Conservation (phyloP, 1,284 basidiomycete species). For the Uromyces viciae-fabae region DNA sequence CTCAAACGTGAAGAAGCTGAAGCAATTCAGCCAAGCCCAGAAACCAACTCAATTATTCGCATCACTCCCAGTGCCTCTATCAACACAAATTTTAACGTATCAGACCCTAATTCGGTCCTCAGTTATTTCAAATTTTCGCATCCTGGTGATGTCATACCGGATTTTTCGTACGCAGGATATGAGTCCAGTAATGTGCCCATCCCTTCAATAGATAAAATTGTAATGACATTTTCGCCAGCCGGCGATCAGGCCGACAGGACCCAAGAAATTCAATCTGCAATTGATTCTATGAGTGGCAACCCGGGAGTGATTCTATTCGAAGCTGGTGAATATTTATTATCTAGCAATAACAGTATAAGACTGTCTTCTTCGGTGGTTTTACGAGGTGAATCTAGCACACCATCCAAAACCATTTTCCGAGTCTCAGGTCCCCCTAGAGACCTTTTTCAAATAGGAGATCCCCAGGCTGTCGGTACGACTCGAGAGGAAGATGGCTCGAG, state of each 20-base stretch:
- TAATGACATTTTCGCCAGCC: slow-evolving; percentile 18
- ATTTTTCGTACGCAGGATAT: slow-evolving; percentile 43
- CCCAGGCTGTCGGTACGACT: background rate
- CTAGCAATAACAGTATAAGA: slow-evolving; percentile 7
- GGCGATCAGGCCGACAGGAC: slow-evolving; percentile 36
- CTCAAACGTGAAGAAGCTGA: background rate
- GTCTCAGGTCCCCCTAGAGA: slow-evolving; percentile 33
- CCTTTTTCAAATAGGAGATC: slow-evolving; percentile 30
- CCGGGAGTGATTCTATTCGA: slow-evolving; percentile 32
- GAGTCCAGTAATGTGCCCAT: slow-evolving; percentile 23
- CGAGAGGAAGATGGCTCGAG: slow-evolving; percentile 21
- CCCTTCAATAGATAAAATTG: slow-evolving; percentile 4
- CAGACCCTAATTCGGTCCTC: background rate
- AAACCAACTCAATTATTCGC: background rate
- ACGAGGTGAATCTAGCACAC: slow-evolving; percentile 21
- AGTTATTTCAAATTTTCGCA: slow-evolving; percentile 16
- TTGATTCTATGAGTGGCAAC: slow-evolving; percentile 21
- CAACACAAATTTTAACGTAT: background rate
- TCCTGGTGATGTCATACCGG: slow-evolving; percentile 17
- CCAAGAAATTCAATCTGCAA: slow-evolving; percentile 30
- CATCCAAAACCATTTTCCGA: slow-evolving; percentile 30
- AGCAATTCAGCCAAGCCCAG: background rate
- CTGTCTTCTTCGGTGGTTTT: slow-evolving; percentile 31
- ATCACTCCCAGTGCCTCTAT: background rate
- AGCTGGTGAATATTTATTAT: slow-evolving; percentile 26